Conservation (phyloP, 805 yeast genomes). For the Wickerhamiella hasegawae region DNA sequence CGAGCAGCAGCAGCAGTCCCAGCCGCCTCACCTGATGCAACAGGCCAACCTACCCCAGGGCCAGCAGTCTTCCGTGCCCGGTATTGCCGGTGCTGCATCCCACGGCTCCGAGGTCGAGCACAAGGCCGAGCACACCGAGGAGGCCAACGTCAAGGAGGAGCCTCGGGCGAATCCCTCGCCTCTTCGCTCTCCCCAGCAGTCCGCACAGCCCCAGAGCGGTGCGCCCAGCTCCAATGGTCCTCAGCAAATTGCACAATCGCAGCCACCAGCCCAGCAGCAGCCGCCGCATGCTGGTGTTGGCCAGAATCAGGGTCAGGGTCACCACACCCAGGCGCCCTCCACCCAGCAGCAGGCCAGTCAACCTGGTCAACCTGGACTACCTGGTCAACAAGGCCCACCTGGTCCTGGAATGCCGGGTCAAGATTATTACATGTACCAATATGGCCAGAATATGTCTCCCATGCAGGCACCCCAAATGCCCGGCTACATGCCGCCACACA, state of each 20-base stretch:
- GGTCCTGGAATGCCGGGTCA: background rate
- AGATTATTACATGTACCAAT: slow-evolving; percentile 3
- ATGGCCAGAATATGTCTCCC: slow-evolving; percentile 5
- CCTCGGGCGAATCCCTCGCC: background rate
- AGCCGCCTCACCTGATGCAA: slow-evolving; percentile 6
- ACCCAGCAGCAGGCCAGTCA: slow-evolving; percentile 1
- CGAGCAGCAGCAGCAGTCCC: slow-evolving; percentile 4
- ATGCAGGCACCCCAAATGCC: slow-evolving; percentile 12
- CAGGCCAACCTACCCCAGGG: background rate
- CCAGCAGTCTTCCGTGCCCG: slow-evolving; percentile 5
- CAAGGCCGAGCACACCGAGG: background rate
- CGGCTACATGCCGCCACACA: slow-evolving; percentile 12
- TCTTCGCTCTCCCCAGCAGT: too few species aligned
- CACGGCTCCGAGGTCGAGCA: background rate
- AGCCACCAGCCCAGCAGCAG: slow-evolving; percentile 5
- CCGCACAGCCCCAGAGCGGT: background rate
- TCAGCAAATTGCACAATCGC: background rate
- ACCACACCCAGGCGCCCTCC: background rate
- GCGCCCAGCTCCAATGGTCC: background rate
- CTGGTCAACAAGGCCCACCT: slow-evolving; percentile 1
- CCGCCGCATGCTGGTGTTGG: slow-evolving; percentile 5
- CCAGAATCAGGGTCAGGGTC: slow-evolving; percentile 1
- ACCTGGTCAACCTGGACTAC: slow-evolving; percentile 1
- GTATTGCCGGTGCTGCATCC: background rate
- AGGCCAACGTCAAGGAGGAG: background rate